Conservation (phyloP, 2,329 filamentous ascomycete genomes). For the Sarocladium kiliense region DNA sequence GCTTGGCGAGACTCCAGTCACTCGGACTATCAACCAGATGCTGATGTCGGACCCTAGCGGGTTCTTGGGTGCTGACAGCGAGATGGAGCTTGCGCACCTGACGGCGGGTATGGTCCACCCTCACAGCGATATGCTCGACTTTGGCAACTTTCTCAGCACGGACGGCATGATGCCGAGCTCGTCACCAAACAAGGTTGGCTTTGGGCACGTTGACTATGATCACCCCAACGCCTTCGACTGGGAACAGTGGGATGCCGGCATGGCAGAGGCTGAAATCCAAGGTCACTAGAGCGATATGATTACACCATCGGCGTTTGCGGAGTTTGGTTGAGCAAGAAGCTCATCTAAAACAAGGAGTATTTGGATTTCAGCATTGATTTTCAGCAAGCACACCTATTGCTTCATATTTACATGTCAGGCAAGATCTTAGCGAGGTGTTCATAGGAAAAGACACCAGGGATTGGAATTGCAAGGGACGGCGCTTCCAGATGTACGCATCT, state of each 20-base stretch:
- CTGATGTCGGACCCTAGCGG: constrained; percentile 48
- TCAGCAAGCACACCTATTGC: not conserved
- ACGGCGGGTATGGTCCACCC: constrained; percentile 31
- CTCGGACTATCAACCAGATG: constrained; percentile 58
- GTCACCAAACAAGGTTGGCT: constrained; percentile 29
- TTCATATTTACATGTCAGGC: not conserved
- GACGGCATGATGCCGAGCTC: constrained; percentile 44
- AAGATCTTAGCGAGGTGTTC: not conserved
- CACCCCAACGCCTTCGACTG: constrained; percentile 21
- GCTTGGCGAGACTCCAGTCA: constrained; percentile 51
- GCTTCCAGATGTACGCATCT: not conserved
- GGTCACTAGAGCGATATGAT: not conserved
- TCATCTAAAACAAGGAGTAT: not conserved
- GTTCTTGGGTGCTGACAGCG: constrained; percentile 35
- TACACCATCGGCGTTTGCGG: not conserved
- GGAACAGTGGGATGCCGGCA: constrained; percentile 23
- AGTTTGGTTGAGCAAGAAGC: not conserved
- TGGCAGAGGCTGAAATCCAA: not conserved
- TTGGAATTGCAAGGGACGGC: not conserved
- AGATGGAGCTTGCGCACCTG: constrained; percentile 39
- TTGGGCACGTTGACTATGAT: constrained; percentile 24
- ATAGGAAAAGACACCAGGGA: not conserved
- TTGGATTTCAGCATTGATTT: not conserved
- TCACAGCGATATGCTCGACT: constrained; percentile 35
- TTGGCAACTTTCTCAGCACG: constrained; percentile 41